Evolutionary conservation across 225 moss, liverwort and hornwort genomes (phyloP), one percentile per base, ranked within the genome.

Genomic region (Asterella californica): DNA sequence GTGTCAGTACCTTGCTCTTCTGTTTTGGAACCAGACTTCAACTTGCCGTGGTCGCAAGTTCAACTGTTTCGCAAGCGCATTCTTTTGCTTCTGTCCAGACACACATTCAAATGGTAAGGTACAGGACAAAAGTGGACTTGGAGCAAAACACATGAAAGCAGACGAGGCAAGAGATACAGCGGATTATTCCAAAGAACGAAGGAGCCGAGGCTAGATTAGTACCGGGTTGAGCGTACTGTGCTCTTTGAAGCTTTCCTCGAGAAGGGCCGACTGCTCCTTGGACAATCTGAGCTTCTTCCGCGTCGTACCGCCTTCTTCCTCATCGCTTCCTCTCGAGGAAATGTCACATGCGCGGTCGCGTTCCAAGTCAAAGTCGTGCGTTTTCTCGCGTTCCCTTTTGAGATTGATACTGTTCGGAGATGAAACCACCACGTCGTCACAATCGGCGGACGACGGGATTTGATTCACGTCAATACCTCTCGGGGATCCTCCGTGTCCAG

Each of bases 21-120:
- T 85, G 83, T 99, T 99, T 79, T 99, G 99, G 82, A 99, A 99
- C 99, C 99, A 99, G 0, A 99, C 99, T 90, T 99, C 99, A 2
- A 99, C 99, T 76, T 99, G 99, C 0, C 99, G 95, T 0, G 99
- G 92, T 10, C 95, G 88, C 68, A 99, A 70, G 36, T 86, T 90
- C 30, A 99, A 79, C 82, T 99, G 99, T 87, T 95, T 99, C 0
- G 99, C 99, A 24, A 99, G 83, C 15, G 99, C 95, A 70, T 91
- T 93, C 85, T 99, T 99, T 84, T 99, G 99, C 84, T 99, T 99
- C 89, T 90, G 89, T 42, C 42, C 3, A 42, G 42, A 7, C 42
- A 42, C 50, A 73, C 27, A 4, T 37, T 38, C n/a, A 53, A 33
- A 70, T 34, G n/a, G 32, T 76, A 27, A 83, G 78, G 47, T 30